These are phyloP conservation scores for Neurospora sp. DNA, from an alignment of 495 filamentous ascomycete species.

Conservation along the genomic window DNA sequence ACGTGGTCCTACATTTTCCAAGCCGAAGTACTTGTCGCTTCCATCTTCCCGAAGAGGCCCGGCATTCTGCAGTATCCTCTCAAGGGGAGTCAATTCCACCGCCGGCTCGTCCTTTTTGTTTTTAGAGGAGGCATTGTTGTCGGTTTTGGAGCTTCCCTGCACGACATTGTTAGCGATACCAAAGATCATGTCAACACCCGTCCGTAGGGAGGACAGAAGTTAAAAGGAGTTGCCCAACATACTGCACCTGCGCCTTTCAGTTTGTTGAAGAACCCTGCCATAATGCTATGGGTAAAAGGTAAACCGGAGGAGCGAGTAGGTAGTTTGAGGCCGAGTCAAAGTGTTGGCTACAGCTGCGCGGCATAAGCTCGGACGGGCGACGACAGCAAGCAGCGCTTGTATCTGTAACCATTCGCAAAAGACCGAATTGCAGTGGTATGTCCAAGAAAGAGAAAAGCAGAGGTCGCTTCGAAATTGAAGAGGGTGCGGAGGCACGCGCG, in stretches of 20 bases:
- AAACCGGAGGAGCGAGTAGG: constrained; percentile 3
- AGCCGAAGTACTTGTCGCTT: constrained; percentile 95
- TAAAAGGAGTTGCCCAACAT: constrained; percentile 5
- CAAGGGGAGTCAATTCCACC: constrained; percentile 63
- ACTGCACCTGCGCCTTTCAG: constrained; percentile 30
- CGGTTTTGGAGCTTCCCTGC: constrained; percentile 27
- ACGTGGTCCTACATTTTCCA: constrained; percentile 75
- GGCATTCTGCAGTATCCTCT: constrained; percentile 72
- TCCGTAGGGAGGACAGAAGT: neutral
- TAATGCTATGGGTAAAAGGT: constrained; percentile 15
- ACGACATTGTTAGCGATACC: neutral
- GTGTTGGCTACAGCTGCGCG: constrained; percentile 3
- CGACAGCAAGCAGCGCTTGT: neutral
- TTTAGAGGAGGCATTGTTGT: constrained; percentile 28
- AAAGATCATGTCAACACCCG: neutral
- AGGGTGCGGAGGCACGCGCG: neutral
- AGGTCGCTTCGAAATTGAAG: neutral
- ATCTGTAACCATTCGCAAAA: constrained; percentile 7
- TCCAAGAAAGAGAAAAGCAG: neutral
- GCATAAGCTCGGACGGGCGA: constrained; percentile 3
- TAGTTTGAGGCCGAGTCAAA: constrained; percentile 1
- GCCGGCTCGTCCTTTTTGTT: constrained; percentile 64
- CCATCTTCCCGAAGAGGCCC: constrained; percentile 75
- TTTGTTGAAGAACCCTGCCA: constrained; percentile 38
- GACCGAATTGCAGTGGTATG: neutral